Percentiles rank a stretch among this genome's conserved stretches.
Conservation (phyloP, 2,329 filamentous ascomycete genomes). For the Polytolypa hystricis region DNA sequence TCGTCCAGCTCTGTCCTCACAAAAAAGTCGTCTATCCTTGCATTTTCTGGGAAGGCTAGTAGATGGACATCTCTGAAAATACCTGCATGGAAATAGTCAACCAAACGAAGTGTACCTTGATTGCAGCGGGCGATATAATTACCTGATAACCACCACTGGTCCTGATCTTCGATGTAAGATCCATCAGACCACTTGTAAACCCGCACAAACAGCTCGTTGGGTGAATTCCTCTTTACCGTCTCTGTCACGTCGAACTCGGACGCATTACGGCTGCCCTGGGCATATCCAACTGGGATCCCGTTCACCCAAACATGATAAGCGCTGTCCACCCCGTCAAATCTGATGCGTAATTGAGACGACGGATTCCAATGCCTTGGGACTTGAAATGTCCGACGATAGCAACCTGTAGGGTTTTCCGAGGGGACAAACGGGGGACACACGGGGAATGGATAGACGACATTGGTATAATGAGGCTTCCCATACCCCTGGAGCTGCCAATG, state of each 20-base stretch:
- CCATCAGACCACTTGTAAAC: conserved; percentile 63
- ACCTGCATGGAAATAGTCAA: conserved; percentile 21
- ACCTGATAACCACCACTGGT: conserved; percentile 57
- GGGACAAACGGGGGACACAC: conserved; percentile 54
- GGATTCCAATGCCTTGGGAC: conserved; percentile 42
- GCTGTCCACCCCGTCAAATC: conserved; percentile 63
- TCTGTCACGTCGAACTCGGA: conserved; percentile 57
- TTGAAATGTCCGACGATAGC: conserved; percentile 46
- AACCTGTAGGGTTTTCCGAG: conserved; percentile 53
- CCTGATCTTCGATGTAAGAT: conserved; percentile 57
- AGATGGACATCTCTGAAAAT: conserved; percentile 59
- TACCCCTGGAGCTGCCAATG: conserved; percentile 62
- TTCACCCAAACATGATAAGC: conserved; percentile 62
- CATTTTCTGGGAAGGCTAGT: conserved; percentile 42
- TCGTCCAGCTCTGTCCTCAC: conserved; percentile 44
- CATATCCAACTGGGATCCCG: conserved; percentile 52
- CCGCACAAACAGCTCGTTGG: conserved; percentile 50
- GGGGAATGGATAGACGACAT: conserved; percentile 55
- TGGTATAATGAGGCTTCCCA: conserved; percentile 58
- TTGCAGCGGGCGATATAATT: conserved; percentile 48
- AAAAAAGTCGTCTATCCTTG: conserved; percentile 48
- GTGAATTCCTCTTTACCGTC: conserved; percentile 33
- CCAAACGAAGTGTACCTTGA: background rate
- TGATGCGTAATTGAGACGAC: conserved; percentile 45
- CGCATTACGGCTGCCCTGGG: conserved; percentile 57